These are phyloP conservation scores for Reutealis trisperma DNA, from an alignment of 345 rosid species.

Conservation along the genomic window DNA sequence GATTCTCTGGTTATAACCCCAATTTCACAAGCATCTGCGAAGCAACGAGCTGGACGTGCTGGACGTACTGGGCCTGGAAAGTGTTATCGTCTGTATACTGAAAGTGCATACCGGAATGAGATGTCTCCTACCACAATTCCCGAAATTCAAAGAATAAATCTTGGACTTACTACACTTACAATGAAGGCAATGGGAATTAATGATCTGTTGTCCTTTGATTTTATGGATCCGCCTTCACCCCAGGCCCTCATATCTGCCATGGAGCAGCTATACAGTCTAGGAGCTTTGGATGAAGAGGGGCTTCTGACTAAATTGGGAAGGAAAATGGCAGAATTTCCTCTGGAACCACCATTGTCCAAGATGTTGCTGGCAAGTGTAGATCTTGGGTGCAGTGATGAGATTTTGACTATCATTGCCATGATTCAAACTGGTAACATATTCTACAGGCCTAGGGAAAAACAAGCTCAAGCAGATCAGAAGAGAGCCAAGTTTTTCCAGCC, in stretches of 20 bases:
- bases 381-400: slow-evolving; percentile 96
- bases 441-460: slow-evolving; percentile 93
- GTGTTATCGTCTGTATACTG: slow-evolving; percentile 78
- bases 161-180: slow-evolving; percentile 62
- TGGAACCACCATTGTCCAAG: slow-evolving; percentile 88
- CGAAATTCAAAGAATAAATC: slow-evolving; percentile 91
- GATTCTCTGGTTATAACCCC: slow-evolving; percentile 82
- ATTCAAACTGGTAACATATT: slow-evolving; percentile 89
- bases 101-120: slow-evolving; percentile 79
- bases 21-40: slow-evolving; percentile 86
- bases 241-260: slow-evolving; percentile 92
- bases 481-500: slow-evolving; percentile 95
- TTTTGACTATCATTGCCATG: slow-evolving; percentile 90
- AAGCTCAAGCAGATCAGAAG: slow-evolving; percentile 95
- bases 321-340: slow-evolving; percentile 97
- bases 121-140: slow-evolving; percentile 89
- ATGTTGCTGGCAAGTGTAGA: slow-evolving; percentile 96
- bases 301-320: slow-evolving; percentile 92
- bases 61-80: slow-evolving; percentile 93
- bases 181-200: slow-evolving; percentile 99
- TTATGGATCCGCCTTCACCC: slow-evolving; percentile 78
- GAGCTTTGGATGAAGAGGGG: slow-evolving; percentile 93
- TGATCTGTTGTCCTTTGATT: slow-evolving; percentile 74
- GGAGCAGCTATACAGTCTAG: slow-evolving; percentile 89
- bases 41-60: slow-evolving; percentile 87